phyloP scores from a whole-genome alignment of 768 basidiomycete genomes.

The Xerocomellus intermedius region DNA sequence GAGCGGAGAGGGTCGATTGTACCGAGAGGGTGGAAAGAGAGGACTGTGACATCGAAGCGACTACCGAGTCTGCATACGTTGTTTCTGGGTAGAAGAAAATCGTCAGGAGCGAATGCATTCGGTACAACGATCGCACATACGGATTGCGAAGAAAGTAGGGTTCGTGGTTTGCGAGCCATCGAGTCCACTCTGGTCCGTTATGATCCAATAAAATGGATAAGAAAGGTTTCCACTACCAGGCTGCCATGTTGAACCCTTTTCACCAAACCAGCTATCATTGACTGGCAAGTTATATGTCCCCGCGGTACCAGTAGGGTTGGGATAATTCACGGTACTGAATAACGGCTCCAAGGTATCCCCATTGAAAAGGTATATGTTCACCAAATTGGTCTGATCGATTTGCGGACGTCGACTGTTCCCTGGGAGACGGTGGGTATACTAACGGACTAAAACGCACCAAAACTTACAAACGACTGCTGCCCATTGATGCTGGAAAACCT shows the following conservation, averaged over 20 bases:
- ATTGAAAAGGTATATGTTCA: slow-evolving; percentile 77
- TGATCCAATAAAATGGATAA: slow-evolving; percentile 76
- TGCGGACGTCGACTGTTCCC: slow-evolving; percentile 77
- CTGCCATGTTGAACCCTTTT: slow-evolving; percentile 45
- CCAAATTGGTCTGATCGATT: slow-evolving; percentile 56
- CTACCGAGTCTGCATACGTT: slow-evolving; percentile 67
- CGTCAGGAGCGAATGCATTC: slow-evolving; percentile 6
- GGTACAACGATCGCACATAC: slow-evolving; percentile 49
- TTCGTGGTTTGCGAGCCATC: slow-evolving; percentile 63
- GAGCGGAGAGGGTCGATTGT: slow-evolving; percentile 28
- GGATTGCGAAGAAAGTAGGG: slow-evolving; percentile 75
- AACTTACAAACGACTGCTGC: slow-evolving; percentile 78
- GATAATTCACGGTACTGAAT: slow-evolving; percentile 46
- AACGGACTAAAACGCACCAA: slow-evolving; percentile 6
- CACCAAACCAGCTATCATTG: slow-evolving; percentile 76
- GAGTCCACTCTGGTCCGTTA: slow-evolving; percentile 59
- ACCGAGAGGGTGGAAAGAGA: slow-evolving; percentile 36
- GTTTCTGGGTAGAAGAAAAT: slow-evolving; percentile 50
- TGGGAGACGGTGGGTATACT: slow-evolving; percentile 31
- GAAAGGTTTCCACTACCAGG: slow-evolving; percentile 46
- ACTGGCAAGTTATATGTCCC: slow-evolving; percentile 55
- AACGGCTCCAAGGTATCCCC: slow-evolving; percentile 58
- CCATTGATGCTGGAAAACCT: slow-evolving; percentile 71
- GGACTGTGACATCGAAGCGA: slow-evolving; percentile 50
- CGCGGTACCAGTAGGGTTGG: slow-evolving; percentile 53